Percentiles rank a stretch among this genome's conserved stretches.
Conservation (phyloP, 371 early-diverging fungal species). For the Mucor velutinosus region DNA sequence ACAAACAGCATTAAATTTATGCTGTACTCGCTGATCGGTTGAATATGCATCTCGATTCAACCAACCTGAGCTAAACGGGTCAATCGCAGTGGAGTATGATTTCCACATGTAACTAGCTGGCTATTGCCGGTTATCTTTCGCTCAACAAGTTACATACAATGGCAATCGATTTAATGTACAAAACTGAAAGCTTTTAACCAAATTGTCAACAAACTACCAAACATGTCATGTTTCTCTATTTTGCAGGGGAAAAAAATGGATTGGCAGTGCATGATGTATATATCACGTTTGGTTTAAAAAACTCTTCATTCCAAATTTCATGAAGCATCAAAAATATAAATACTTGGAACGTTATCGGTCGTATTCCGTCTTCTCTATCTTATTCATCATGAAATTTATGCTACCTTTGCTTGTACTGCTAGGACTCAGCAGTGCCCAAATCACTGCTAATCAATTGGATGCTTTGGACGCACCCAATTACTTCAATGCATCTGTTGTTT, state of each 20-base stretch:
- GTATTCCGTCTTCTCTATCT: background rate
- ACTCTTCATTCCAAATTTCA: background rate
- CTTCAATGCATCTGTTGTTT: slow-evolving; percentile 20
- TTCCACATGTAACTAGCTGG: background rate
- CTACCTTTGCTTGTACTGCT: slow-evolving; percentile 1
- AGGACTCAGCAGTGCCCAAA: background rate
- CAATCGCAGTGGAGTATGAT: background rate
- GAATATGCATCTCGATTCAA: background rate
- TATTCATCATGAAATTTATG: slow-evolving; percentile 4
- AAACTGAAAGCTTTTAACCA: background rate
- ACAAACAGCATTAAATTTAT: background rate
- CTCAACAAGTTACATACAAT: background rate
- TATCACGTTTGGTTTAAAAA: background rate
- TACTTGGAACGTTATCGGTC: background rate
- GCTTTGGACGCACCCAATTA: background rate
- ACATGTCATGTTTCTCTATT: background rate
- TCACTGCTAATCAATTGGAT: background rate
- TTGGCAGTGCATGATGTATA: background rate
- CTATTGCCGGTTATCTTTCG: background rate
- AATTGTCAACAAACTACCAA: background rate
- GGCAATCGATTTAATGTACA: background rate
- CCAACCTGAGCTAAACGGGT: background rate
- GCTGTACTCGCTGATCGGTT: background rate
- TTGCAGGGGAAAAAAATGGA: background rate
- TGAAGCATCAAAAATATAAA: background rate